Evolutionary conservation across 768 basidiomycete species (phyloP).

Genomic region (Lactarius indigo): DNA sequence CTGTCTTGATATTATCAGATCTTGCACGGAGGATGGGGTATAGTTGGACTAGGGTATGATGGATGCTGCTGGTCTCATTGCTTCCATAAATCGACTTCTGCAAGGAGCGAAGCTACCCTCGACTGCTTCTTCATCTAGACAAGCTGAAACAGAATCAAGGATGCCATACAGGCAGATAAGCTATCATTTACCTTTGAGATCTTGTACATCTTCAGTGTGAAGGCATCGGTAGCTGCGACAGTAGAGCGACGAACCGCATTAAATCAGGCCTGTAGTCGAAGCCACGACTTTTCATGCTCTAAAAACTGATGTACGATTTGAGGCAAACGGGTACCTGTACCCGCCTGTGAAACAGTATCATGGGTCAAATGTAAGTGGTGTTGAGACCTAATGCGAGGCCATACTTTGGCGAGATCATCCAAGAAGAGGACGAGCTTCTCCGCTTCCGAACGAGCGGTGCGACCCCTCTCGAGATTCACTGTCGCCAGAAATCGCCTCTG

Average conservation of each 20-base stretch:
- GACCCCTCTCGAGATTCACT: background rate
- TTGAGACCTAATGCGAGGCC: background rate
- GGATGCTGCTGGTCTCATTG: background rate
- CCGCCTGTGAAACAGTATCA: background rate
- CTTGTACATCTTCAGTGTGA: conserved; percentile 9
- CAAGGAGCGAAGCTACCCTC: conserved; percentile 8
- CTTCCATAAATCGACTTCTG: conserved; percentile 4
- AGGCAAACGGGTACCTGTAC: conserved; percentile 2
- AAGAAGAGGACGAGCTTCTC: conserved; percentile 13
- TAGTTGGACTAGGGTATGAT: conserved; percentile 8
- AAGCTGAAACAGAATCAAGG: conserved; percentile 7
- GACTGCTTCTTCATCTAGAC: conserved; percentile 7
- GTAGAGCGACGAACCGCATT: conserved; percentile 11
- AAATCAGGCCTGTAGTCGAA: conserved; percentile 13
- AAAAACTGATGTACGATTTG: conserved; percentile 21
- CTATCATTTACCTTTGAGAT: conserved; percentile 5
- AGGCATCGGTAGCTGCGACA: conserved; percentile 15
- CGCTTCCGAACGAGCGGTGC: background rate
- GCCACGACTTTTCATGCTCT: conserved; percentile 20
- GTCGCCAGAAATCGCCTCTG: background rate
- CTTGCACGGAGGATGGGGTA: conserved; percentile 16
- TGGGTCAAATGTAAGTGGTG: background rate
- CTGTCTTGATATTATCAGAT: conserved; percentile 15
- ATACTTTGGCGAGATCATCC: conserved; percentile 14
- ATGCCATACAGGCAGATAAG: background rate